Base-by-base conservation (phyloP, 441 rosid species). In the Arabidopsis lyrata region DNA sequence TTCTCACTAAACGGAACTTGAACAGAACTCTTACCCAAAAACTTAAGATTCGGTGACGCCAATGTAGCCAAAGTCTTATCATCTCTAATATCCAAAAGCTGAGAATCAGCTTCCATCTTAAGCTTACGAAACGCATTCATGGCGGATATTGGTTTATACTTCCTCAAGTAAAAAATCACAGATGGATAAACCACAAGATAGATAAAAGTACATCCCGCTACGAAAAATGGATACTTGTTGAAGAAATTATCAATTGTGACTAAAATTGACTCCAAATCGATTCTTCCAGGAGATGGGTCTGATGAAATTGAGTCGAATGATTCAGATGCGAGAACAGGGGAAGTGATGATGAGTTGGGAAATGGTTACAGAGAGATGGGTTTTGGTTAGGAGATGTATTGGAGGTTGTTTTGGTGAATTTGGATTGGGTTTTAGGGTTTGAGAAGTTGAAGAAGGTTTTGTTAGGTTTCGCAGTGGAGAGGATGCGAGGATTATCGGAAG, bases 71-170 rank as follows among this genome's bases (percentile, higher is more conserved):
- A n/a, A 62, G 87, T 88, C 85, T 79, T 83, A 24, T 60, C 74
- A 45, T 86, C 88, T 84, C 98, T 84, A 24, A 94, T 85, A 79
- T 94, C 98, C 83, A 94, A 77, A 72, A 91, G 92, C 89, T 90
- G 93, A 0, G 88, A 90, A 44, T 77, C 73, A 2, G 90, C 78
- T 53, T 85, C 81, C 13, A 66, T 87, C 45, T 87, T 85, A 14
- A 94, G 92, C 56, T 86, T 94, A 16, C 86, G 75, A 78, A 90
- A 94, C n/a, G 92, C 92, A 29, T 86, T 79, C 18, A 86, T 77
- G 66, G 96, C 91, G 38, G 83, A 66, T 31, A 87, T 75, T 39
- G 82, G 87, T 70, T 86, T 94, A 82, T 83, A 91, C 81, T 90
- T 90, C 66, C 89, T 85, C 42, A 91, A 61, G 75, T 86, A 90